These are phyloP conservation scores for Mycena crocata DNA, from an alignment of 768 basidiomycete species.

Conservation along the genomic window DNA sequence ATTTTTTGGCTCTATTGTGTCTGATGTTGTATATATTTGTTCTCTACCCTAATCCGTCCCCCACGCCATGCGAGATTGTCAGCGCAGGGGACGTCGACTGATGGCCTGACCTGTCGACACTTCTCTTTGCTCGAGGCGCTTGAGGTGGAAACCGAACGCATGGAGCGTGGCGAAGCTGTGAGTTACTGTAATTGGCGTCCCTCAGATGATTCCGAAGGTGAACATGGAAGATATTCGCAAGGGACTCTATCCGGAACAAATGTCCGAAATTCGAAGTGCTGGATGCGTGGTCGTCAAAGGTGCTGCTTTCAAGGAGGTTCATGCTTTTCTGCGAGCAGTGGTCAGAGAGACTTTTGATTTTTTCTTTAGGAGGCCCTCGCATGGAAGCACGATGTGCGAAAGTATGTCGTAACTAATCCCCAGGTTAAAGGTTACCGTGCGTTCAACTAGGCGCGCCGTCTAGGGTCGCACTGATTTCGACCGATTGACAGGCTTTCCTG, in stretches of 20 bases:
- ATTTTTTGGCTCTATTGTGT: no score
- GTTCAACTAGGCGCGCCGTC: neutral
- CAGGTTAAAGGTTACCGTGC: conserved; percentile 60
- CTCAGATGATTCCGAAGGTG: conserved; percentile 65
- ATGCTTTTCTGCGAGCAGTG: conserved; percentile 7
- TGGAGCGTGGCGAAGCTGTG: conserved; percentile 58
- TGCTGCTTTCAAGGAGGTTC: conserved; percentile 65
- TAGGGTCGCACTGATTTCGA: neutral
- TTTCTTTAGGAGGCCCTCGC: conserved; percentile 61
- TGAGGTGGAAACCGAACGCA: conserved; percentile 38
- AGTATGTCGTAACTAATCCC: conserved; percentile 64
- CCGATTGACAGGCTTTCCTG: conserved; percentile 66
- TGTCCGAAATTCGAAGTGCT: conserved; percentile 56
- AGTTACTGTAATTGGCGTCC: neutral
- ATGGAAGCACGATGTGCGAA: conserved; percentile 67
- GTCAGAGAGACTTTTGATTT: conserved; percentile 18
- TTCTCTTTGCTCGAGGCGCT: conserved; percentile 66
- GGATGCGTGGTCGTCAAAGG: conserved; percentile 70
- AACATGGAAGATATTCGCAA: conserved; percentile 54
- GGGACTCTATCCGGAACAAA: conserved; percentile 61
- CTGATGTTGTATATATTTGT: no score
- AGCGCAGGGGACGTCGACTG: no score
- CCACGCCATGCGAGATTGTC: no score
- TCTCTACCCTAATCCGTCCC: no score
- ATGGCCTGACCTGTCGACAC: no score